Conservation (phyloP, 2,329 filamentous ascomycete genomes). For the Plectosphaerella plurivora region DNA sequence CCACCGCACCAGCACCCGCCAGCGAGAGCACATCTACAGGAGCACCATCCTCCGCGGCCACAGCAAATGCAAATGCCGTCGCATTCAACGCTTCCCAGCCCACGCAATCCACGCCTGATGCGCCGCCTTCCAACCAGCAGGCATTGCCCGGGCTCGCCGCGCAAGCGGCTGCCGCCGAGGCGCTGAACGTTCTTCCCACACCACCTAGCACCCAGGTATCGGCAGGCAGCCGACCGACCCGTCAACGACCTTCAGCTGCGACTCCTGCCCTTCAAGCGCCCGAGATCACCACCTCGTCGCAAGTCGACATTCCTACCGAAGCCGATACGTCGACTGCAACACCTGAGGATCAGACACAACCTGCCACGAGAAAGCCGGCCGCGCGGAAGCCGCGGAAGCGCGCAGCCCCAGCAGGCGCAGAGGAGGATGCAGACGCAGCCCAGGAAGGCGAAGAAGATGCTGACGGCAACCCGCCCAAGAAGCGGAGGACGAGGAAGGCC, state of each 20-base stretch:
- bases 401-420: not conserved
- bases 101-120: no score
- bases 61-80: no score
- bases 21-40: no score
- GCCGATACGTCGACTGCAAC: not conserved
- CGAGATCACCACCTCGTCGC: not conserved
- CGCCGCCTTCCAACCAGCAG: no score
- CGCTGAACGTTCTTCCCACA: no score
- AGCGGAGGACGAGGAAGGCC: constrained; percentile 4
- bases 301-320: not conserved
- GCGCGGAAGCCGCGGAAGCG: not conserved
- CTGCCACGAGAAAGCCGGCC: not conserved
- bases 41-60: no score
- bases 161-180: no score
- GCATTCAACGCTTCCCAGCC: no score
- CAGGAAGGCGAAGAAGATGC: constrained; percentile 1
- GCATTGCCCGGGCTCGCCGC: no score
- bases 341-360: not conserved
- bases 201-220: no score
- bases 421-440: not conserved
- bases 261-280: not conserved
- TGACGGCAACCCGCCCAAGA: constrained; percentile 2
- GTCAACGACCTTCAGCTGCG: not conserved
- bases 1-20: no score
- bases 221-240: no score